Percentiles rank a stretch among this genome's conserved stretches.
These are phyloP conservation scores for Capronia coronata DNA, from an alignment of 2,329 filamentous ascomycete genomes.

Conservation along the genomic window DNA sequence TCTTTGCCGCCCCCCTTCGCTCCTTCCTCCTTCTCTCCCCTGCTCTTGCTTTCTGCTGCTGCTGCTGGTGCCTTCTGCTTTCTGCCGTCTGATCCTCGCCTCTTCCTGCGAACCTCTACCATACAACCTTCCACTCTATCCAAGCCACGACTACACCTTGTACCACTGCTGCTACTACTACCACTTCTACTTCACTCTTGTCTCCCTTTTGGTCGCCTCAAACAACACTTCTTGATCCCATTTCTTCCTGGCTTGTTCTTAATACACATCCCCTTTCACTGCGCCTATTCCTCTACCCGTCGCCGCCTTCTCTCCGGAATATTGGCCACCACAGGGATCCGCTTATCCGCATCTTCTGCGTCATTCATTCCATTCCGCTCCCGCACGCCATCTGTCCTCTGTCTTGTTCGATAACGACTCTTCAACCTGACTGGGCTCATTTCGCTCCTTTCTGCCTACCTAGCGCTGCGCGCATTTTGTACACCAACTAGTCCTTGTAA, in stretches of 20 bases:
- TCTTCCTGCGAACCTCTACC: conserved; percentile 1
- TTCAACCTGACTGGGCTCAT: conserved; percentile 4
- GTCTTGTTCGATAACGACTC: conserved; percentile 3
- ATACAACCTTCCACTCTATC: conserved; percentile 7
- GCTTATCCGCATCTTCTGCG: conserved; percentile 20
- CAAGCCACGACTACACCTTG: conserved; percentile 5
- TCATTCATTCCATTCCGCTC: conserved; percentile 25
- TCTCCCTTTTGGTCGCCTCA: not conserved
- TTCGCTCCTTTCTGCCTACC: conserved; percentile 8
- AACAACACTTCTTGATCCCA: conserved; percentile 4
- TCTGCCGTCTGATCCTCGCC: conserved; percentile 1
- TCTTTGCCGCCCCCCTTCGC: conserved; percentile 1
- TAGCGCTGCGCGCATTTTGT: conserved; percentile 22
- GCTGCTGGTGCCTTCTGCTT: not conserved
- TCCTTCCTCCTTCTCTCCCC: conserved; percentile 16
- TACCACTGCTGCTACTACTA: conserved; percentile 24
- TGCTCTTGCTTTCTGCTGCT: conserved; percentile 18
- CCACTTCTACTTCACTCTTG: conserved; percentile 5
- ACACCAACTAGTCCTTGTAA: conserved; percentile 20
- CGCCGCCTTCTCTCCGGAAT: not conserved
- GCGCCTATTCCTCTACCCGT: conserved; percentile 10
- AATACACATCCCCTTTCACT: conserved; percentile 14
- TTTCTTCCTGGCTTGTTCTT: conserved; percentile 13
- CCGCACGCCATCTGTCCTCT: conserved; percentile 16
- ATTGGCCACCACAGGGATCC: conserved; percentile 8